Base-by-base conservation (phyloP, 352 stramenopile genomes). In the Phytophthora palmivora region DNA sequence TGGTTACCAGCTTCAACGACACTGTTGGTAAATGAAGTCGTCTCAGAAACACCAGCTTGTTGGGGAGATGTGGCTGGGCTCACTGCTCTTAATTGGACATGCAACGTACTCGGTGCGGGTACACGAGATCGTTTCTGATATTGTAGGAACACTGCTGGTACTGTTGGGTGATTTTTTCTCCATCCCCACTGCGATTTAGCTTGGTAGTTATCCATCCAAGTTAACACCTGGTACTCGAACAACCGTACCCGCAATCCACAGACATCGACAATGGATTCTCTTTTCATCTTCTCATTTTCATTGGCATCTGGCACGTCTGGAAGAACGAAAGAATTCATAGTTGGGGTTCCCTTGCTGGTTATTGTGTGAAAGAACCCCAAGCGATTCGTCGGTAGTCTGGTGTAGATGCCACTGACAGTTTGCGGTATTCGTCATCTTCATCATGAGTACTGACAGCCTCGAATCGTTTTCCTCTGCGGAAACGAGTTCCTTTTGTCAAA, bases 321-420 rank as follows among this genome's bases (percentile, higher is more conserved):
- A 12, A 89, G 45, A 0, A 79, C 74, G 19, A 90, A 57, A 6
- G 54, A 68, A 37, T 63, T 36, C 44, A 74, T 67, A 4, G 66
- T 74, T 21, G 66, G 66, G 8, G 72, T 71, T 7, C 84, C 80
- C 22, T 67, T 63, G 14, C 66, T 74, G 11, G 67, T 88, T 18
- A 91, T 72, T 1, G 76, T 67, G 26, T 77, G 80, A 28, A 88
- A 90, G 51, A 90, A 92, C 3, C 71, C 79, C 82, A 92, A 1
- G 67, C 84, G 14, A 89, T 77, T 0, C 59, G 65, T 14, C 60
- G 73, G 59, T 67, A 67, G 5, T 58, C 61, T 22, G 44, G 22
- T 33, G 18, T 18, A 15, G 46, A 22, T 37, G 33, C 22, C 0
- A 48, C 45, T 8, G 32, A 36, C 18, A 28, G 12, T 57, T 60